These are phyloP conservation scores for Plantago lanceolata DNA, from an alignment of 305 asterid genomes.

Conservation along the genomic window DNA sequence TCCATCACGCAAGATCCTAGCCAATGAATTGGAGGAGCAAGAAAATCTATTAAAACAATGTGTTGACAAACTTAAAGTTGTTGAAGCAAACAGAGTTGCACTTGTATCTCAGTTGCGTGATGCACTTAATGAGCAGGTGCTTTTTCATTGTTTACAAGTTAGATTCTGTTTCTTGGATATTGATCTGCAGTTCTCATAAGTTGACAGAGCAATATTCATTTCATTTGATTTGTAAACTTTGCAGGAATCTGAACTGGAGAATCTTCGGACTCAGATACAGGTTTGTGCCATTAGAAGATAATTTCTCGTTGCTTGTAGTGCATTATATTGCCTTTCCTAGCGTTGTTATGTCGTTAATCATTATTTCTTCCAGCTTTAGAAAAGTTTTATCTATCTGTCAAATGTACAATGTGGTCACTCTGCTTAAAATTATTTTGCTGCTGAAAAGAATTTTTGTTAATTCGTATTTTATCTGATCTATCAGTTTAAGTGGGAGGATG, in stretches of 20 bases:
- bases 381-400: too few relatives aligned
- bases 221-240: constrained; percentile 14
- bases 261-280: constrained; percentile 82
- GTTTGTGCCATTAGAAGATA: constrained; percentile 25
- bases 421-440: too few relatives aligned
- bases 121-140: constrained; percentile 74
- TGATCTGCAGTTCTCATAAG: constrained; percentile 2
- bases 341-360: not conserved
- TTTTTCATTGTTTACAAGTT: constrained; percentile 1
- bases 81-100: constrained; percentile 60
- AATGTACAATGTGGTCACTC: too few relatives aligned
- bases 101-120: constrained; percentile 71
- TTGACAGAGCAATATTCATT: constrained; percentile 20
- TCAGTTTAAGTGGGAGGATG: too few relatives aligned
- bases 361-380: too few relatives aligned
- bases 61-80: constrained; percentile 63
- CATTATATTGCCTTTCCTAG: not conserved
- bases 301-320: not conserved
- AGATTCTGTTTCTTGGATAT: not conserved
- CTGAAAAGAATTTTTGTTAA: too few relatives aligned
- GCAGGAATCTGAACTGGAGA: constrained; percentile 91
- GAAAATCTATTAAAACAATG: constrained; percentile 56
- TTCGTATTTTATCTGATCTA: too few relatives aligned
- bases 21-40: constrained; percentile 70
- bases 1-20: constrained; percentile 54